Evolutionary conservation across 306 rosid genomes (phyloP), one percentile per base, ranked within the genome.

Genomic region (Notholithocarpus densiflorus): DNA sequence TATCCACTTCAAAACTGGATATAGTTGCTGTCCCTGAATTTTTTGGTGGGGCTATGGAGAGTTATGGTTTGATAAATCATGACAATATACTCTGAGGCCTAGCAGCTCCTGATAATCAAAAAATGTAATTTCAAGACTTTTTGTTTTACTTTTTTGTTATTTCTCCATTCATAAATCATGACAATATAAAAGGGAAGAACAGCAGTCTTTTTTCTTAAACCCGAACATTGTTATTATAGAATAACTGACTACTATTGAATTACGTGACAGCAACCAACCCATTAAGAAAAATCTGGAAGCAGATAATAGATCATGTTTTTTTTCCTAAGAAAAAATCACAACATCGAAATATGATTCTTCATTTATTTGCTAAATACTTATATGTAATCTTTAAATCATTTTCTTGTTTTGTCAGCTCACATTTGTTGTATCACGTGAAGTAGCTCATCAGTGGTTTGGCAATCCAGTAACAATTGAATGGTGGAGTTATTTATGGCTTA

Each of bases 381-480:
- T 64, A 29, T 64, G 17, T 64, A 20, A 27, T 29, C 45, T 27
- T 64, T 29, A 29, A 29, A 17, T 29, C 43, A 29, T 29, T 5
- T 53, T 76, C 72, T 61, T 82, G 48, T 72, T 79, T 68, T 81
- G 73, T 51, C 61, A 86, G 91, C 77, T 80, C 40, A 77, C 88
- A 74, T 79, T 79, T 59, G 85, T 57, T 56, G 83, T 83, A 80
- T 86, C 95, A 24, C 90, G 85, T 53, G 95, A 89, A 87, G 88
- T 87, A 43, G 89, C 91, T 31, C 93, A 89, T 73, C 88, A 89
- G n/a, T 91, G 96, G 93, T 89, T 91, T 82, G 96, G 96, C 34
- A 91, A 91, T 82, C 80, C 87, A 56, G 91, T 91, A 54, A 89
- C 93, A 12, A 89, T 89, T 90, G 96, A 87, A 70, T 89, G 93